Percentiles rank a stretch among this genome's conserved stretches.
These are phyloP conservation scores for maize (Zea mays) DNA, from an alignment of 176 grass and related monocot genomes.

Conservation along the genomic window DNA sequence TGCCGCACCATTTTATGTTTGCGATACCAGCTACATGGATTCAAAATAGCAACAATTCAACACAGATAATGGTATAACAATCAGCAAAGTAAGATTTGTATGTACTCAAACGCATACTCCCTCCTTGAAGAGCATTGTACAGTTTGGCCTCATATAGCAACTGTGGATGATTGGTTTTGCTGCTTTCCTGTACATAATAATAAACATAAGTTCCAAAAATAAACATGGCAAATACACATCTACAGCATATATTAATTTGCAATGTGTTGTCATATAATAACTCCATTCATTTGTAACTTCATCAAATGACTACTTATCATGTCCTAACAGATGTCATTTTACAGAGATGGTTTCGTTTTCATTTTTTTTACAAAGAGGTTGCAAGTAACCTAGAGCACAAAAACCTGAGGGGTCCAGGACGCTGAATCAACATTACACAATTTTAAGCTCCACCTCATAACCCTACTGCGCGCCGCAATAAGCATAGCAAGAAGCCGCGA, in stretches of 20 bases:
- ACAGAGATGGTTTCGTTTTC: background rate
- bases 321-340: background rate
- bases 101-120: conserved; percentile 49
- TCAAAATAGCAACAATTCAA: conserved; percentile 31
- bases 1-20: conserved; percentile 79
- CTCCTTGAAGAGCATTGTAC: conserved; percentile 77
- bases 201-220: conserved; percentile 15
- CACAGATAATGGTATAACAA: background rate
- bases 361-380: background rate
- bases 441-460: background rate
- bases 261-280: background rate
- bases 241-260: background rate
- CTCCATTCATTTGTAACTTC: background rate
- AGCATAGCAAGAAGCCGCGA: background rate
- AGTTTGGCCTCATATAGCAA: conserved; percentile 84
- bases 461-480: background rate
- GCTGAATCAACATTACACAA: background rate
- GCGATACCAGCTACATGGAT: conserved; percentile 67
- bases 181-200: conserved; percentile 61
- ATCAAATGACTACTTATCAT: conserved; percentile 1
- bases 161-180: conserved; percentile 79
- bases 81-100: conserved; percentile 1
- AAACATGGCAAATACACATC: conserved; percentile 1
- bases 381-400: background rate
- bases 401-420: background rate